Evolutionary conservation across 169 alveolate genomes (phyloP), one percentile per base, ranked within the genome.

Genomic region (Theileria luwenshuni): DNA sequence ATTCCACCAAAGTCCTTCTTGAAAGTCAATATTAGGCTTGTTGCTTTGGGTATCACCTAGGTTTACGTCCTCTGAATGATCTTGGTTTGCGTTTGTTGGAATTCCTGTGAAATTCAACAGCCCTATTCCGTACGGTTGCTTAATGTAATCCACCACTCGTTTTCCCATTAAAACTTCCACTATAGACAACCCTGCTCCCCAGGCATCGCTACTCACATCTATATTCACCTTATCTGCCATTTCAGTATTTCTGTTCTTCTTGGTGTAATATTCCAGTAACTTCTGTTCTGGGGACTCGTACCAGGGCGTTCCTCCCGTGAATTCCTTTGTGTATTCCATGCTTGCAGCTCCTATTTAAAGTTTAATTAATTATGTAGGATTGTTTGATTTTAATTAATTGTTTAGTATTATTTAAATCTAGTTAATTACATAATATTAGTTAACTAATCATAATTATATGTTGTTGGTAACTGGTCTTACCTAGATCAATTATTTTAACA

Each of bases 241-340:
- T 47, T 84, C 92, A 7, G 60, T 15, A 59, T 91, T 86, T 23
- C 93, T 56, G 52, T 84, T 77, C 75, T 91, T 91, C 76, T 91
- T 91, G 15, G 95, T 89, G 91, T 91, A 87, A 48, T 61, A 91
- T 48, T 91, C 95, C 30, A 90, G 83, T 84, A 90, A 67, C 54
- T 89, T 91, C 83, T 91, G 95, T 72, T 91, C 95, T 28, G 95
- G 95, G 25, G 95, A 89, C 83, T 91, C 95, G 77, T 91, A 91
- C 95, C 95, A 91, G 13, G 96, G 91, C 28, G 95, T 91, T 33
- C 95, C 95, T 1, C 95, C 95, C 6, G 95, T 91, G 61, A 91
- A 91, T 43, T 91, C 95, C 72, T 84, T 91, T 42, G 95, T 92
- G 52, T 70, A 48, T 69, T 87, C 92, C 94, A 91, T 83, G 25